Base-by-base conservation (phyloP, 495 filamentous ascomycete species). In the Aspergillus avenaceus region DNA sequence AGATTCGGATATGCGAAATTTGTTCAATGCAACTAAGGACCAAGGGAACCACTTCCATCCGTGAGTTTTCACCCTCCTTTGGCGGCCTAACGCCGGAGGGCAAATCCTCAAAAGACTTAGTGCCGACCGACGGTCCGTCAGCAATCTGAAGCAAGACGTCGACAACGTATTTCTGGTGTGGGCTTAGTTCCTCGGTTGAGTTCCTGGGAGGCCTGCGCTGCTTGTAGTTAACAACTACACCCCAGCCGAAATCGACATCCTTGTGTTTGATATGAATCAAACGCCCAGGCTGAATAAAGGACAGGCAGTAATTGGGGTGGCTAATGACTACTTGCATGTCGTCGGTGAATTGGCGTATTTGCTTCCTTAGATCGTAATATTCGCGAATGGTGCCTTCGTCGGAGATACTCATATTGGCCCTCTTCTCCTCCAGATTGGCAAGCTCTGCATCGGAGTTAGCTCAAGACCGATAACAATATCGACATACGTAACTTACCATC, bases 191-290 rank as follows among this genome's bases (percentile, higher is more conserved):
- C 32, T 88, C 81, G 13, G 73, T 80, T n/a, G 79, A 67, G 12
- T 75, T 72, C 60, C 82, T 88, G 11, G 73, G 70, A 9, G 73
- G 65, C 58, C 75, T 78, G 27, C 90, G 83, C 45, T 74, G 70
- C 2, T 76, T 80, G 53, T 79, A 84, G 48, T 88, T 85, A 11
- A 95, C 79, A 16, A 96, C 79, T 1, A 86, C 84, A 45, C 92
- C 93, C 95, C 93, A 98, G 31, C 91, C 93, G 63, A 90, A 98
- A 60, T 97, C 89, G 51, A 80, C 67, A 43, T 85, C 83, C 41
- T 83, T 80, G 59, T 87, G 80, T 59, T 86, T 88, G 50, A 97
- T 84, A 38, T 83, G 81, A n/a, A 98, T 80, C 12, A 96, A 65
- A 14, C 93, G 84, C 9, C 93, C 93, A 26, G 84, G 73, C 51